Evolutionary conservation across 176 grass and related monocot genomes (phyloP).

Genomic region (Paspalum notatum): DNA sequence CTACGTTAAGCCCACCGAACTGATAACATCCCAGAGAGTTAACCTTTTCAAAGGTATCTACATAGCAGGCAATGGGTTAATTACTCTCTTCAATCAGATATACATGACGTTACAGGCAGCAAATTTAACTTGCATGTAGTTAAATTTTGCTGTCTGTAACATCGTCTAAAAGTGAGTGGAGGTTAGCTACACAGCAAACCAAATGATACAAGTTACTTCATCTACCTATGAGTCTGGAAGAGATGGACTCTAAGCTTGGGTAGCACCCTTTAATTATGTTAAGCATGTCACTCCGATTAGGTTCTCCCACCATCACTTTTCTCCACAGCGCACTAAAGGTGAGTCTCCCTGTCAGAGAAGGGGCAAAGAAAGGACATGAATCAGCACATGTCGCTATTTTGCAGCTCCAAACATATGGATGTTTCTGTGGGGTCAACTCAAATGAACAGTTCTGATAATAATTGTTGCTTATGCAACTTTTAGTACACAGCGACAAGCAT

Average conservation of each 20-base stretch:
- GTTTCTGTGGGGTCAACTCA: neutral
- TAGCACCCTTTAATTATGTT: conserved; percentile 80
- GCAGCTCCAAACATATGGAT: conserved; percentile 16
- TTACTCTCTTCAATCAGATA: neutral
- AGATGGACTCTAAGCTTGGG: conserved; percentile 69
- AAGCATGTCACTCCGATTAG: conserved; percentile 68
- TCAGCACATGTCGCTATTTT: conserved; percentile 1
- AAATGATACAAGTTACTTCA: conserved; percentile 25
- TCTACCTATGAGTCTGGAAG: conserved; percentile 70
- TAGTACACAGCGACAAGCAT: neutral
- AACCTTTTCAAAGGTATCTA: conserved; percentile 81
- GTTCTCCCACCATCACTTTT: conserved; percentile 74
- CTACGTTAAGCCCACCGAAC: conserved; percentile 53
- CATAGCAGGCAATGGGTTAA: conserved; percentile 36
- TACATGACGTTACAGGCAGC: neutral
- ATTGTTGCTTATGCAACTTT: conserved; percentile 21
- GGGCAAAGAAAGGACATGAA: conserved; percentile 24
- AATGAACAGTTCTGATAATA: neutral
- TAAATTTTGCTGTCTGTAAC: neutral
- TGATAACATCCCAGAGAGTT: conserved; percentile 65
- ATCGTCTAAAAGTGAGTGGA: neutral
- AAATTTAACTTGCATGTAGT: neutral
- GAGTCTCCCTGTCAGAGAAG: conserved; percentile 42
- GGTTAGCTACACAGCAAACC: conserved; percentile 3
- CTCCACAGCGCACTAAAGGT: conserved; percentile 81